These are phyloP conservation scores for Exophiala aquamarina DNA, from an alignment of 2,329 filamentous ascomycete genomes.

Conservation along the genomic window DNA sequence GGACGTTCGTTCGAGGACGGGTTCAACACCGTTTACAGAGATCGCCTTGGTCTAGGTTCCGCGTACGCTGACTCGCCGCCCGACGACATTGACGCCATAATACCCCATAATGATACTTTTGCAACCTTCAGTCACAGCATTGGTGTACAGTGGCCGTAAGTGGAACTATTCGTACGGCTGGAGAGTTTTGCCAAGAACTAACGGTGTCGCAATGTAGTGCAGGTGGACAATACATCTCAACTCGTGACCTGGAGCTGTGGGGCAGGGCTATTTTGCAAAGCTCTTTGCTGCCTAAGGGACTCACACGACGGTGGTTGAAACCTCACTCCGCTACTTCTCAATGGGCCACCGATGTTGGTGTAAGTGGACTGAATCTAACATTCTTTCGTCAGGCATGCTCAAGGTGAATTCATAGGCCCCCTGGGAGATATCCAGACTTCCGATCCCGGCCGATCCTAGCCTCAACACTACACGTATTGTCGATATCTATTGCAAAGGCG, in stretches of 20 bases:
- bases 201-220: conserved; percentile 37
- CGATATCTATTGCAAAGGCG: conserved; percentile 44
- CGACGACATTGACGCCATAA: conserved; percentile 32
- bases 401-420: conserved; percentile 36
- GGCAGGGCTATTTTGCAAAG: conserved; percentile 45
- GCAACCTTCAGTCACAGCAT: conserved; percentile 3
- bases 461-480: conserved; percentile 21
- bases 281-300: conserved; percentile 34
- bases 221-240: conserved; percentile 47
- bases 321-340: conserved; percentile 37
- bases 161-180: conserved; percentile 28
- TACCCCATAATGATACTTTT: conserved; percentile 34
- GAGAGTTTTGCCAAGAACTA: conserved; percentile 42
- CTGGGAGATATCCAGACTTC: conserved; percentile 41
- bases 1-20: conserved; percentile 37
- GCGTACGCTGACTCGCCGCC: conserved; percentile 35
- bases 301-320: conserved; percentile 48
- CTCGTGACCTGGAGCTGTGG: conserved; percentile 42
- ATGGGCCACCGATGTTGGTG: conserved; percentile 41
- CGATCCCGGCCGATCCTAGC: conserved; percentile 5
- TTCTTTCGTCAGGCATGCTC: no score
- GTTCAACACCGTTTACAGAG: conserved; percentile 23
- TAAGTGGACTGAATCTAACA: no score
- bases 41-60: conserved; percentile 40
- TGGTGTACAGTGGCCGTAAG: conserved; percentile 1